phyloP scores from a whole-genome alignment of 108 stramenopile species.

The Chaetoceros tenuissimus region DNA sequence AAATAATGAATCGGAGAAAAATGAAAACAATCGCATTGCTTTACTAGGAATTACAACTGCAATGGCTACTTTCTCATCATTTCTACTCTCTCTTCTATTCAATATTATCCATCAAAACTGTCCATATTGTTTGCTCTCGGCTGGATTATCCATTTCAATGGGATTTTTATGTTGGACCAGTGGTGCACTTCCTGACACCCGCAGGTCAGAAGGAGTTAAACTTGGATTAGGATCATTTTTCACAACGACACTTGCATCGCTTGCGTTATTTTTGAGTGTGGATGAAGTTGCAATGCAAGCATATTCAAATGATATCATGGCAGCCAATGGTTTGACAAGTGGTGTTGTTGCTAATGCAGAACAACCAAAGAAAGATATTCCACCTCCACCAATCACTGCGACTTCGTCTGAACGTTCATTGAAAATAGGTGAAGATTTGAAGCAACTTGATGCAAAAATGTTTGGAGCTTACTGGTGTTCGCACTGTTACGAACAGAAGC shows the following conservation, averaged over 20 bases:
- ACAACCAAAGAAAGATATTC: constrained; percentile 12
- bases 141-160: constrained; percentile 41
- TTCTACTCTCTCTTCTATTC: constrained; percentile 68
- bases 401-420: constrained; percentile 53
- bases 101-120: constrained; percentile 67
- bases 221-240: constrained; percentile 4
- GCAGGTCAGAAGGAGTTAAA: neutral
- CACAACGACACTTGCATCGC: constrained; percentile 7
- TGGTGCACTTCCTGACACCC: constrained; percentile 33
- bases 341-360: constrained; percentile 9
- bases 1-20: constrained; percentile 13
- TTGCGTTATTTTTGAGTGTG: constrained; percentile 18
- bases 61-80: constrained; percentile 86
- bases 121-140: constrained; percentile 80
- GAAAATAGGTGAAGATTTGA: constrained; percentile 44
- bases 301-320: constrained; percentile 1
- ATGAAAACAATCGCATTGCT: constrained; percentile 40
- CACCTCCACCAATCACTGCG: constrained; percentile 75
- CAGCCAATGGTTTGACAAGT: neutral
- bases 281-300: constrained; percentile 10
- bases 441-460: constrained; percentile 65
- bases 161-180: constrained; percentile 50
- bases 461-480: constrained; percentile 96
- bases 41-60: constrained; percentile 67
- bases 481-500: constrained; percentile 92